Evolutionary conservation across 257 asterid species (phyloP), one percentile per base, ranked within the genome.

Genomic region (Fraxinus cuspidata): DNA sequence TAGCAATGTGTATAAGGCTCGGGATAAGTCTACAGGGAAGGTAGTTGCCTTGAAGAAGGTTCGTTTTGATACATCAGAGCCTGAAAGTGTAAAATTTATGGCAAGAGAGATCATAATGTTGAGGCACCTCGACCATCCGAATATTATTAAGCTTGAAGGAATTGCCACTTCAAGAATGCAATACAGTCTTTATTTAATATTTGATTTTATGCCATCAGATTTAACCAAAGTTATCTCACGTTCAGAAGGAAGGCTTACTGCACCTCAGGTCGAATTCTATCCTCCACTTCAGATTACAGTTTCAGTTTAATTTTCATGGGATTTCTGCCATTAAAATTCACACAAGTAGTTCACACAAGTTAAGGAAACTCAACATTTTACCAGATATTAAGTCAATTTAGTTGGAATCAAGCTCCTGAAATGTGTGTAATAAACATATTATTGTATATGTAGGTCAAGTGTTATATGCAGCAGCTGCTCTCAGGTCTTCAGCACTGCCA

Each of bases 401-500:
- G 49, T 10, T 42, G 49, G 18, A 42, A 42, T 42, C 16, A 5
- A 42, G 4, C 49, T 42, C 49, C 49, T 42, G 18, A 42, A 42
- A 42, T 42, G 49, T 42, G 49, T 12, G 49, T 42, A 42, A 42
- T 10, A 40, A 40, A 40, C 15, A 40, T 40, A 8, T 40, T 10
- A 12, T 42, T 49, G 60, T 1, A 49, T 1, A 49, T 37, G 60
- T 29, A 71, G 75, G 63, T 71, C n/a, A 71, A 71, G 60, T 71
- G 75, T 28, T 71, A 38, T 25, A 71, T 71, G 75, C 63, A 40
- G 32, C 60, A 71, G 60, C 60, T 71, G 0, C 35, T 71, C 13
- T 71, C 75, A 23, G 63, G 75, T 23, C 75, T 71, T 25, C 35
- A 71, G 60, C 75, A 71, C 18, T 71, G 75, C 60, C 75, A 71